These are phyloP conservation scores for Yarrowia divulgata DNA, from an alignment of 805 yeast genomes.

Conservation along the genomic window DNA sequence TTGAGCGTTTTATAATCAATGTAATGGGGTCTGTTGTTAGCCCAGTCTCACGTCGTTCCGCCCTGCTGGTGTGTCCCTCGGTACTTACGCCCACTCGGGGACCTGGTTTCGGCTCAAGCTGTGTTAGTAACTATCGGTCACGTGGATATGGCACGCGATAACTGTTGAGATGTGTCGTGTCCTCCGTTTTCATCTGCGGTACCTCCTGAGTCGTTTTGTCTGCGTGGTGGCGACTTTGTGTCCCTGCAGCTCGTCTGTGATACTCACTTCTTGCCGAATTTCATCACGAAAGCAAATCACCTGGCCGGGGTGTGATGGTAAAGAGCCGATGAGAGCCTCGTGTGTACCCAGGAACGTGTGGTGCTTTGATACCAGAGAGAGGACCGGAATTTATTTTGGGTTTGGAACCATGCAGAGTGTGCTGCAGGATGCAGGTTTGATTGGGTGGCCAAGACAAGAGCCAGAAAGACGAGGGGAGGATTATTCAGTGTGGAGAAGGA, in stretches of 20 bases:
- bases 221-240: neutral
- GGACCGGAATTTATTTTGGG: conserved; percentile 17
- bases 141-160: conserved; percentile 13
- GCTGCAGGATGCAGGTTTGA: conserved; percentile 32
- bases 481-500: neutral
- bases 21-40: conserved; percentile 59
- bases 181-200: too few species aligned
- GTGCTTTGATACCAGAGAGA: neutral
- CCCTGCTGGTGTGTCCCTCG: neutral
- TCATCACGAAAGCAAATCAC: conserved; percentile 40
- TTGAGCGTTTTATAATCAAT: conserved; percentile 87
- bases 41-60: neutral
- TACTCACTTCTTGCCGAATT: conserved; percentile 71
- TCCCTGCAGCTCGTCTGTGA: neutral
- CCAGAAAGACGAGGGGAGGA: neutral
- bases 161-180: neutral
- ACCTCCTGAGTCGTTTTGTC: neutral
- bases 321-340: conserved; percentile 1
- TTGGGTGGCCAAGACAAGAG: conserved; percentile 16
- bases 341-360: neutral
- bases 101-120: conserved; percentile 79
- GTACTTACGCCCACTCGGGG: conserved; percentile 80
- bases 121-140: neutral
- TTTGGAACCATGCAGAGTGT: conserved; percentile 18
- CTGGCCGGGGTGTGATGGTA: conserved; percentile 11